Base-by-base conservation (phyloP, 1,284 basidiomycete genomes). In the Albatrellus sp. region DNA sequence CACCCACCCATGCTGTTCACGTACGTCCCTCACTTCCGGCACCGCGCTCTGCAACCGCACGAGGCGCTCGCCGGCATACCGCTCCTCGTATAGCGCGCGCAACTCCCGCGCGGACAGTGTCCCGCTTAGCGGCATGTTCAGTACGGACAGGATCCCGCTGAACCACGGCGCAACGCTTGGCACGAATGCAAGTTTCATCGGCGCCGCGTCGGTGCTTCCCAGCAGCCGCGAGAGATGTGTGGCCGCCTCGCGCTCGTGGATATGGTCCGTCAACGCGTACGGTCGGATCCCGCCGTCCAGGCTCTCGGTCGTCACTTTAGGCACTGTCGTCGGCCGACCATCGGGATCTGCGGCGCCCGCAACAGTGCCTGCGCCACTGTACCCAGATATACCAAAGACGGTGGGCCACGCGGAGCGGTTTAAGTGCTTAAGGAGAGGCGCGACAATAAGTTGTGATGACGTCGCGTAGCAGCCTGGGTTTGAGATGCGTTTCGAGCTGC, bases 401-500 rank as follows among this genome's bases (percentile, higher is more conserved):
- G 91, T 90, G 0, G 94, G 91, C 54, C 75, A 73, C n/a, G 72
- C 68, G 1, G 66, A 65, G 1, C 70, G 67, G 47, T 79, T 71
- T 52, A 94, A 61, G 61, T 82, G 75, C 43, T 78, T 70, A 47
- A 97, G 70, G 13, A 98, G 72, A 13, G 94, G 94, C 0, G 91
- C 94, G 50, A 97, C 67, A 40, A 98, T 76, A 48, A 98, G 72
- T 63, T 98, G 94, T 5, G 81, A 77, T 52, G 90, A 91, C 37
- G 94, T 98, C 4, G 94, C 88, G 62, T 94, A 98, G 62, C 94
- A 98, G 30, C 94, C 94, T 0, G 94, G 94, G 66, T 98, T 98
- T 39, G 94, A 90, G 50, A 98, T 90, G 41, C 92, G 71, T 58
- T 80, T 89, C 10, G 94, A 73, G 1, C 63, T 53, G 40, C 78